These are phyloP conservation scores for Sclerotinia subarctica DNA, from an alignment of 2,329 filamentous ascomycete species.

Conservation along the genomic window DNA sequence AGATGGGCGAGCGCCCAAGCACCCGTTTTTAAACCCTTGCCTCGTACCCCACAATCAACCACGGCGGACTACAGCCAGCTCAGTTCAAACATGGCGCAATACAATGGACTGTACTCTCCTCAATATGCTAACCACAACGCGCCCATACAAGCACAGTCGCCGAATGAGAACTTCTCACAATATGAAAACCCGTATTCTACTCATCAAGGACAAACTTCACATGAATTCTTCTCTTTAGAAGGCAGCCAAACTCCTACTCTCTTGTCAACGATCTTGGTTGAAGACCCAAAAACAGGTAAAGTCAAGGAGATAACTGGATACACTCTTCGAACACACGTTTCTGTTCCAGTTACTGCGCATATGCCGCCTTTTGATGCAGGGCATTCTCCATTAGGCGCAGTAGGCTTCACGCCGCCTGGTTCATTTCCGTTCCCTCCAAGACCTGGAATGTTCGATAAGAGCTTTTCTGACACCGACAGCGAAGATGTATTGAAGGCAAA, in stretches of 20 bases:
- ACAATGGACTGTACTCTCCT: neutral
- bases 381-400: neutral
- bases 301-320: slow-evolving; percentile 22
- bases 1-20: slow-evolving; percentile 13
- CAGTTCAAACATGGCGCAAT: neutral
- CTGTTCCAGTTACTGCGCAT: slow-evolving; percentile 23
- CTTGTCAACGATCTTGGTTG: slow-evolving; percentile 20
- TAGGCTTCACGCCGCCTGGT: neutral
- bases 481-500: slow-evolving; percentile 21
- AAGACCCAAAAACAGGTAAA: slow-evolving; percentile 17
- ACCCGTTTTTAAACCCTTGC: neutral
- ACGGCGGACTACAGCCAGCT: neutral
- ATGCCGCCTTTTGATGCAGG: slow-evolving; percentile 6
- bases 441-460: neutral
- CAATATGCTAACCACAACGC: neutral
- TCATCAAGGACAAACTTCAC: neutral
- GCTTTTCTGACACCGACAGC: neutral
- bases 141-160: neutral
- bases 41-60: neutral
- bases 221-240: neutral
- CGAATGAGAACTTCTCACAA: neutral
- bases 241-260: neutral
- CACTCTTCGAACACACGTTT: slow-evolving; percentile 17
- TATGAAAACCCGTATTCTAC: neutral
- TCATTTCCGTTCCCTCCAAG: slow-evolving; percentile 1